phyloP scores from a whole-genome alignment of 169 alveolate species.

The Eimeria necatrix region DNA sequence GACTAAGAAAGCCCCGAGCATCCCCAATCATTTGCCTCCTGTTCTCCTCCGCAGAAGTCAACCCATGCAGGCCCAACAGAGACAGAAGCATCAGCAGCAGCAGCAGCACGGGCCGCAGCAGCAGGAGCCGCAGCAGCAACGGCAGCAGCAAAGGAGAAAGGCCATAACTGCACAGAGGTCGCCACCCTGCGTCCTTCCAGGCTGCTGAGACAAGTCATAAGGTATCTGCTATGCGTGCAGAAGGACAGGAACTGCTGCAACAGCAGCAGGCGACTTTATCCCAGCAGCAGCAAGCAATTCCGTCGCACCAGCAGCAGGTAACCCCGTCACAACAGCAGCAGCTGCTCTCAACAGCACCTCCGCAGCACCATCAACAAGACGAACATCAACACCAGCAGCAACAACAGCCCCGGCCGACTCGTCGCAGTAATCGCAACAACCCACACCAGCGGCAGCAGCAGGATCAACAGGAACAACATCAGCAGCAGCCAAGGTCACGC shows the following conservation, averaged over 20 bases:
- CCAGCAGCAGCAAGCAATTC: slow-evolving; percentile 2
- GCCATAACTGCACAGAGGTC: too few relatives aligned
- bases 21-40: neutral
- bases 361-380: slow-evolving; percentile 55
- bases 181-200: neutral
- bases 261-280: neutral
- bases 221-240: slow-evolving; percentile 53
- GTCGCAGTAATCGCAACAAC: neutral
- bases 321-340: slow-evolving; percentile 27
- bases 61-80: slow-evolving; percentile 41
- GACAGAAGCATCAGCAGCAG: slow-evolving; percentile 7
- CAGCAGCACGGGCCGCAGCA: neutral
- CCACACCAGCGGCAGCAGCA: neutral
- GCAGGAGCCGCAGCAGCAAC: slow-evolving; percentile 43
- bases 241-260: slow-evolving; percentile 57
- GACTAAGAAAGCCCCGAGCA: too few relatives aligned
- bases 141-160: slow-evolving; percentile 17
- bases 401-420: neutral
- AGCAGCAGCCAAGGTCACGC: slow-evolving; percentile 24
- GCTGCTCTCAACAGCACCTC: slow-evolving; percentile 44
- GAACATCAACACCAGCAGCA: slow-evolving; percentile 54
- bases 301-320: slow-evolving; percentile 44
- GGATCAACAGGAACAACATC: neutral
- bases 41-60: slow-evolving; percentile 42
- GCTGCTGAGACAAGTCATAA: slow-evolving; percentile 23